A percentile compares a stretch with the other conserved stretches of the same genome.
phyloP scores from a whole-genome alignment of 805 yeast species.

The Alloascoidea africana region DNA sequence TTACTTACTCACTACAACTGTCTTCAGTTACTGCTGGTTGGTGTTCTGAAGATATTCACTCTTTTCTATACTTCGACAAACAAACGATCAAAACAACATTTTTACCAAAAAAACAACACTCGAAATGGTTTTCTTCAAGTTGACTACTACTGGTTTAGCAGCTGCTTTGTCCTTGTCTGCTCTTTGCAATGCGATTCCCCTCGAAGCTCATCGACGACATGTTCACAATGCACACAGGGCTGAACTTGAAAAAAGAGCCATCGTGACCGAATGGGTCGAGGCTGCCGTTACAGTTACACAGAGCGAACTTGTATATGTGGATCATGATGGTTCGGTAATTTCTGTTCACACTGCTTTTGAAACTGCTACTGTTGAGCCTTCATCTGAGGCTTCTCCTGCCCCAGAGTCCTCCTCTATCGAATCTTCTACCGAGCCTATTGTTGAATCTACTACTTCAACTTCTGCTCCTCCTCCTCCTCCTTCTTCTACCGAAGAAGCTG shows the following conservation, averaged over 20 bases:
- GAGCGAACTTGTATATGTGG: neutral
- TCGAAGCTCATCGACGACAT: neutral
- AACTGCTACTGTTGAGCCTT: too few species aligned
- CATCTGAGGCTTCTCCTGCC: too few species aligned
- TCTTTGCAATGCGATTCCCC: neutral
- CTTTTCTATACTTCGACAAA: too few species aligned
- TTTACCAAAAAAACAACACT: too few species aligned
- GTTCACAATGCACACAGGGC: too few species aligned
- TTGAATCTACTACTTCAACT: neutral
- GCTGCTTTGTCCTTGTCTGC: neutral
- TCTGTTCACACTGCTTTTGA: neutral
- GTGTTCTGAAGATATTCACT: too few species aligned
- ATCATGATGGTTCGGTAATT: neutral
- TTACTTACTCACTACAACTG: too few species aligned
- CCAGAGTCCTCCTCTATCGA: neutral
- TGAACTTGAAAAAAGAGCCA: too few species aligned
- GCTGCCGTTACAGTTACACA: neutral
- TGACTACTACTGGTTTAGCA: too few species aligned
- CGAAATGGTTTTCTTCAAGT: too few species aligned
- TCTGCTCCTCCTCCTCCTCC: neutral
- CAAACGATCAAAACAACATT: too few species aligned
- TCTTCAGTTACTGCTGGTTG: too few species aligned
- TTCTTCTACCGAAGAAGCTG: neutral
- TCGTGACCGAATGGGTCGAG: slow-evolving; percentile 1
- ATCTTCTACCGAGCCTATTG: neutral